Base-by-base conservation (phyloP, 1,284 basidiomycete genomes). In the Leccinum subfulvum region DNA sequence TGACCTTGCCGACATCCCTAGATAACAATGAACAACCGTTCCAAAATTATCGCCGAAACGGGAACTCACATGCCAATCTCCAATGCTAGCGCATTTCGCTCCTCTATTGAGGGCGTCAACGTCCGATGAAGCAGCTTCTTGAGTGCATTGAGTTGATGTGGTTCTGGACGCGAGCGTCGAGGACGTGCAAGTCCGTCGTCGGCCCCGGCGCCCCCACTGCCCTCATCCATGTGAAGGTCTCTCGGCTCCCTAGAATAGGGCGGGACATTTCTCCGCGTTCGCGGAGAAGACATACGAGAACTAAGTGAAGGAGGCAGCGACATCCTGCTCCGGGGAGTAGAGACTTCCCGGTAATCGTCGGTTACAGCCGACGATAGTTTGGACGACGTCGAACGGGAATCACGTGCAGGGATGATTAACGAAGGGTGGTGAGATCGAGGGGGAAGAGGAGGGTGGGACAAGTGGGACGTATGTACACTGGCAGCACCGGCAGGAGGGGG, bases 1-100 rank as follows among this genome's bases (percentile, higher is more conserved):
- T 91, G 57, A 92, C 89, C 76, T 90, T 91, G 69, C 85, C 86
- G 62, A 91, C 75, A 74, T 92, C 89, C 89, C 89, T 90, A 69
- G 64, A 62, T 66, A 68, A 62, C 61, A 57, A 62, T 69, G 58
- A 66, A 35, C 58, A 23, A 57, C 67, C 14, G 44, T 57, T 57
- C 53, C 7, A 18, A 21, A 2, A 23, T 5, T 2, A 26, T 39
- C 13, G 14, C 11, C 21, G 23, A 30, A 37, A 23, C 1, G 56
- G 56, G 60, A 59, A 78, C 84, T 74, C 74, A 88, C 86, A 88
- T 88, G 75, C 88, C 89, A 64, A 91, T 84, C 76, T 91, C 86
- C 37, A 82, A 78, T 21, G 90, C 90, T 13, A 92, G 78, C 47
- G 84, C 82, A 54, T 82, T 83, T 54, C 90, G 87, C 73, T 92